Base-by-base conservation (phyloP, 306 rosid genomes). In the Cercis canadensis region DNA sequence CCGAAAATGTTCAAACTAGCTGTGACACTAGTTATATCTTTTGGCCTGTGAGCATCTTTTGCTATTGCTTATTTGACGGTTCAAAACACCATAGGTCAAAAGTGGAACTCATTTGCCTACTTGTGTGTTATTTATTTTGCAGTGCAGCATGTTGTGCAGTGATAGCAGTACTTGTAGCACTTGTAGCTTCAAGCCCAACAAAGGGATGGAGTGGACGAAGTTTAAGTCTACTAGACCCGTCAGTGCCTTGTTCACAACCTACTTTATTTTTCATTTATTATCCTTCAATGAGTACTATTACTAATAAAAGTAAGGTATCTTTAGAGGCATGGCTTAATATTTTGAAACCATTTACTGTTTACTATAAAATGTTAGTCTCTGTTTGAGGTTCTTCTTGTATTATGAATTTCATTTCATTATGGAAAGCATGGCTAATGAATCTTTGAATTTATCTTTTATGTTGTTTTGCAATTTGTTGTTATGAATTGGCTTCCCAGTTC, bases 141-240 rank as follows among this genome's bases (percentile, higher is more conserved):
- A 95, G 99, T 90, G 87, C 92, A 32, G 83, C 86, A 17, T 82
- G 96, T 66, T 72, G 67, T 73, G 96, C 92, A 57, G 80, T 76
- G 72, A 43, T 91, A 60, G 97, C 92, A n/a, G 85, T 95, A 69
- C 92, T 95, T 10, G 67, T 95, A 34, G 99, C 97, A 72, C 41
- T 91, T 78, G 99, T 95, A 54, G 97, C 99, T 65, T 91, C 99
- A 69, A 95, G 99, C 82, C 99, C 99, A 37, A 95, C 99, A 13
- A 89, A 41, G 85, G 99, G 99, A 70, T 95, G 99, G 99, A 95
- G 99, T 85, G 99, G 99, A 51, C 82, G 99, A 72, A 95, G 99
- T 82, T 87, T 95, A 71, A 95, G 97, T 82, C 89, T 95, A 21
- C 86, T 95, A 70, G 97, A 95, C 69, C 99, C 99, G 99, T 95